A percentile compares a stretch with the other conserved stretches of the same genome.
Conservation (phyloP, 2,329 filamentous ascomycete species). For the Phialocephala sp. region DNA sequence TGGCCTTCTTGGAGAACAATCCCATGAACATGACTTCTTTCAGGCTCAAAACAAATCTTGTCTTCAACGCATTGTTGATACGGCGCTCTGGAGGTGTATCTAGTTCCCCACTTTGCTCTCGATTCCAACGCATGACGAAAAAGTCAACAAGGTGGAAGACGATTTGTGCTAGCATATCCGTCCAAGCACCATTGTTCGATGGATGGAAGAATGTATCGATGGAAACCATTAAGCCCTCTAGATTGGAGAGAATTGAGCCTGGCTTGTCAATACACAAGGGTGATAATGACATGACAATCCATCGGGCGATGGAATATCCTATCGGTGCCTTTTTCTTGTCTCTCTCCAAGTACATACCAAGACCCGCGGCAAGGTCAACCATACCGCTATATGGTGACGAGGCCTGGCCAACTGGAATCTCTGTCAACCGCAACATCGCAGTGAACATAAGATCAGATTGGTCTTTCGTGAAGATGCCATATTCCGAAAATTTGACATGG, state of each 20-base stretch:
- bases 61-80: slow-evolving; percentile 81
- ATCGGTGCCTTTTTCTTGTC: slow-evolving; percentile 93
- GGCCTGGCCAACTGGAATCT: slow-evolving; percentile 95
- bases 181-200: slow-evolving; percentile 93
- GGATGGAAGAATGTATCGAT: slow-evolving; percentile 99
- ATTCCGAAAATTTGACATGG: slow-evolving; percentile 80
- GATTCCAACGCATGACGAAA: slow-evolving; percentile 97
- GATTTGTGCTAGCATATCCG: slow-evolving; percentile 85
- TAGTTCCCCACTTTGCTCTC: slow-evolving; percentile 91
- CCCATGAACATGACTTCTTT: slow-evolving; percentile 98
- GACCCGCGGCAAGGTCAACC: slow-evolving; percentile 81
- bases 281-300: slow-evolving; percentile 92
- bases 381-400: slow-evolving; percentile 85
- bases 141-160: slow-evolving; percentile 93
- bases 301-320: slow-evolving; percentile 88
- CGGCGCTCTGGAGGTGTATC: slow-evolving; percentile 80
- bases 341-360: slow-evolving; percentile 86
- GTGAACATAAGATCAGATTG: slow-evolving; percentile 95
- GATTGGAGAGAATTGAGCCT: slow-evolving; percentile 79
- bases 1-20: slow-evolving; percentile 93
- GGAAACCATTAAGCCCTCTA: slow-evolving; percentile 91
- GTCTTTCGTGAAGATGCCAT: slow-evolving; percentile 90
- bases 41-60: slow-evolving; percentile 85
- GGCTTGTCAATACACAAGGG: slow-evolving; percentile 78
- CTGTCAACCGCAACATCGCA: slow-evolving; percentile 83